Base-by-base conservation (phyloP, 805 yeast genomes). In the Metschnikowia proteae region DNA sequence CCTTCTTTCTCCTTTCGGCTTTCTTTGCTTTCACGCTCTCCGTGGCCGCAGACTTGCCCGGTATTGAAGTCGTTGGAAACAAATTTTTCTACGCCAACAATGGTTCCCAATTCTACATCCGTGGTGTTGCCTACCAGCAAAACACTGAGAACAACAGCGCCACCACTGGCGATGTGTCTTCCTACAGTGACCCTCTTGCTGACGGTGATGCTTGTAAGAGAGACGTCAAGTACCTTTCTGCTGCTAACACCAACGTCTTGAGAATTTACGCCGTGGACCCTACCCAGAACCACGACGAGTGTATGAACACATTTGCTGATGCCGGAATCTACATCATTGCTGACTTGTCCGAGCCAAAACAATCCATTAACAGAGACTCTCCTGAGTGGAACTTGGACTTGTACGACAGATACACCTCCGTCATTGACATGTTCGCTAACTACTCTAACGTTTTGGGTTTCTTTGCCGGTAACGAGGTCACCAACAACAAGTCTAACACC, bases 391-490 rank as follows among this genome's bases (percentile, higher is more conserved):
- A 83, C 64, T 69, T 81, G 42, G 80, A 75, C 28, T 75, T 89
- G 47, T 86, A 80, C 70, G 71, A 81, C 50, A 80, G 97, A 65
- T 92, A 92, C 74, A 83, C 86, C 43, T 69, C 76, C 27, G 97
- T 92, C 32, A 82, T 94, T 49, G 97, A 94, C 67, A 71, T 78
- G 57, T 80, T 94, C 73, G 80, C 82, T 50, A 74, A 79, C 59
- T 92, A 91, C 71, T 70, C 84, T 42, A 92, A 92, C 69, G 80
- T 88, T 17, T 75, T 92, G 54, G 99, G 98, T 2, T 91, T 88
- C 78, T 91, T 92, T 70, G 98, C 98, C 28, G 99, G 98, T 53
- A 94, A 94, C 70, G 99, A 92, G 77, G 98, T 94, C 46, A 82
- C 92, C 51, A 92, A 91, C 68, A 89, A 88, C 62, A 71, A 69